Percentiles rank a stretch among this genome's conserved stretches.
Conservation (phyloP, 305 asterid species). For the Fraxinus floribunda region DNA sequence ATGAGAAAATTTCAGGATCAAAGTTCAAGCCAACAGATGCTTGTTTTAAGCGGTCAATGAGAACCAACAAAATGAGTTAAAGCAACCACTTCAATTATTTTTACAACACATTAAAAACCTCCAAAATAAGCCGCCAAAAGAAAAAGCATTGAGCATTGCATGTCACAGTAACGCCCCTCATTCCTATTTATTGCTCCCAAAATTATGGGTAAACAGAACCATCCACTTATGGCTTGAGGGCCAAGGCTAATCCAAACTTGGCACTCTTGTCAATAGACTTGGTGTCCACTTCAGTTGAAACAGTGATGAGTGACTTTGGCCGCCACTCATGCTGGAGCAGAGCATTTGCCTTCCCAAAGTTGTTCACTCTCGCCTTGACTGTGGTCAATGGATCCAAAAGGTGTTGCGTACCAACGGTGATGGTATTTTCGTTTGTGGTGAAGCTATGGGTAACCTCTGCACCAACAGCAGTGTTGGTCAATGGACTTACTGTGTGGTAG, state of each 20-base stretch:
- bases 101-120: not conserved
- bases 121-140: not conserved
- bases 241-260: constrained; percentile 1
- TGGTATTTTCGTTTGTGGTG: constrained; percentile 41
- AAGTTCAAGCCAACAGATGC: not conserved
- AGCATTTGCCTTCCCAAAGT: constrained; percentile 43
- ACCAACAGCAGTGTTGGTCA: constrained; percentile 44
- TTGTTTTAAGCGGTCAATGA: not conserved
- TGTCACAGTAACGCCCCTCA: not conserved
- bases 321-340: constrained; percentile 53
- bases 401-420: constrained; percentile 44
- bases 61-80: not conserved
- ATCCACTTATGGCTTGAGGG: not conserved
- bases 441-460: constrained; percentile 46
- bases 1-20: not conserved
- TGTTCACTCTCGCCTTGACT: constrained; percentile 42
- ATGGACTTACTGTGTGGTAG: constrained; percentile 40
- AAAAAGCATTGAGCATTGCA: not conserved
- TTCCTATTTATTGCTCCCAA: not conserved
- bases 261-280: constrained; percentile 23
- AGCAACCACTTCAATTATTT: not conserved
- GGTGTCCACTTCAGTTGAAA: constrained; percentile 47
- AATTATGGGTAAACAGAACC: not conserved
- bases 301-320: constrained; percentile 44
- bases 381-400: constrained; percentile 44